Evolutionary conservation across 148 eudicot genomes (phyloP), one percentile per base, ranked within the genome.

Genomic region (Fagopyrum esculentum): DNA sequence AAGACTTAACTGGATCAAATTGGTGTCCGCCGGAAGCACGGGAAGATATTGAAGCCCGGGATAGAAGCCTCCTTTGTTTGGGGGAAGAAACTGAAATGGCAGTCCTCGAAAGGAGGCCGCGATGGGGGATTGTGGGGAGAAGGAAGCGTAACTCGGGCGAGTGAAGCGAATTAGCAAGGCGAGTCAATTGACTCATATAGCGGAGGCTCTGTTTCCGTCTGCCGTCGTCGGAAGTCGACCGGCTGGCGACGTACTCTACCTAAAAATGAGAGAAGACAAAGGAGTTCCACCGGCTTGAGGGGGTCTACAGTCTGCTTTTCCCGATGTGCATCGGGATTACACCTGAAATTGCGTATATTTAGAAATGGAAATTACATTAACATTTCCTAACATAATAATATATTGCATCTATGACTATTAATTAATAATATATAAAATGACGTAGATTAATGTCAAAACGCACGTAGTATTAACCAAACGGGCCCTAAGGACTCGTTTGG

Each of bases 161-260:
- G 69, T 72, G 72, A n/a, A 80, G 51, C 70, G 78, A 72, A 71
- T 78, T 73, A 56, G 76, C 75, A 54, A 75, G 61, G 45, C 78
- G 83, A 78, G 73, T 73, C 77, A 78, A 73, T 43, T 68, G 83
- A 78, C 63, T 78, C 78, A 79, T 83, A 84, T 60, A 81, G 45
- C 63, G 40, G 79, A 75, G 54, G 54, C 1, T 54, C 13, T 19
- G 74, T 16, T 48, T 44, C 49, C 9, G 50, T 19, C 15, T 47
- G 50, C 73, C 51, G 29, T 44, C 29, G 73, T 47, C 50, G 26
- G 45, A 70, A 29, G 51, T 45, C 73, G 51, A 70, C 26, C 48
- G 10, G 29, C 6, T 45, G 43, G 30, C 73, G 49, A 47, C 29
- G 69, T 30, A 63, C 52, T 12, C 12, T 8, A 49, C 44, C 69